Conservation (phyloP, 2,329 filamentous ascomycete genomes). For the Ampelomyces quisqualis region DNA sequence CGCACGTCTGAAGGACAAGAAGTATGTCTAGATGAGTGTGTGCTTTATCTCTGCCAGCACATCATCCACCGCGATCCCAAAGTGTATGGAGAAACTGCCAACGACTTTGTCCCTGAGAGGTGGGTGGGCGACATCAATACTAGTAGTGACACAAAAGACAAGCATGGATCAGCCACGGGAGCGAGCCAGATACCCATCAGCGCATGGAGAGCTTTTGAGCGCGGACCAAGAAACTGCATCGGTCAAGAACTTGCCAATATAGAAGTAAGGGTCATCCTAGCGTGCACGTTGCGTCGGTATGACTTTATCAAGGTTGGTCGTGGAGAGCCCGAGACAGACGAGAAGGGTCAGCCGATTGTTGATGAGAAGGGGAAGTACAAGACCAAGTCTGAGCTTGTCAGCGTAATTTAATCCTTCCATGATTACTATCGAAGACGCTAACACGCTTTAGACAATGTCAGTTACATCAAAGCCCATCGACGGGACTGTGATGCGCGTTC, state of each 20-base stretch:
- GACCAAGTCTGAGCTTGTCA: slow-evolving; percentile 36
- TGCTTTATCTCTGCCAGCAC: slow-evolving; percentile 48
- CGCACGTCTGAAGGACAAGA: slow-evolving; percentile 47
- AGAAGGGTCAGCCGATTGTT: slow-evolving; percentile 26
- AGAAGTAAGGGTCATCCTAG: slow-evolving; percentile 56
- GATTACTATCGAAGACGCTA: background rate
- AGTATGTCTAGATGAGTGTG: slow-evolving; percentile 47
- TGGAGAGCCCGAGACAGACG: slow-evolving; percentile 30
- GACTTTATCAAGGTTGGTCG: slow-evolving; percentile 40
- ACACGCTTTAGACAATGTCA: slow-evolving; percentile 27
- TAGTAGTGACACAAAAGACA: slow-evolving; percentile 17
- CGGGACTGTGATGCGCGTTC: slow-evolving; percentile 33
- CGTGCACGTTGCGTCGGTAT: slow-evolving; percentile 37
- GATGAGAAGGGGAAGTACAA: slow-evolving; percentile 32
- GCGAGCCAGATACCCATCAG: slow-evolving; percentile 39
- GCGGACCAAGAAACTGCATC: slow-evolving; percentile 59
- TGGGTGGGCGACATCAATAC: slow-evolving; percentile 43
- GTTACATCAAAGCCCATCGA: slow-evolving; percentile 39
- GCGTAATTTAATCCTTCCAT: slow-evolving; percentile 22
- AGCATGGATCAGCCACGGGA: slow-evolving; percentile 8
- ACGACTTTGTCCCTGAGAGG: slow-evolving; percentile 40
- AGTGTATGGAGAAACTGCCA: slow-evolving; percentile 35
- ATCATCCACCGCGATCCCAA: slow-evolving; percentile 42
- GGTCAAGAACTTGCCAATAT: slow-evolving; percentile 59
- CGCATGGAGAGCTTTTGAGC: slow-evolving; percentile 58